Evolutionary conservation across 1,284 basidiomycete species (phyloP).

Genomic region (Leucoagaricus sp.): DNA sequence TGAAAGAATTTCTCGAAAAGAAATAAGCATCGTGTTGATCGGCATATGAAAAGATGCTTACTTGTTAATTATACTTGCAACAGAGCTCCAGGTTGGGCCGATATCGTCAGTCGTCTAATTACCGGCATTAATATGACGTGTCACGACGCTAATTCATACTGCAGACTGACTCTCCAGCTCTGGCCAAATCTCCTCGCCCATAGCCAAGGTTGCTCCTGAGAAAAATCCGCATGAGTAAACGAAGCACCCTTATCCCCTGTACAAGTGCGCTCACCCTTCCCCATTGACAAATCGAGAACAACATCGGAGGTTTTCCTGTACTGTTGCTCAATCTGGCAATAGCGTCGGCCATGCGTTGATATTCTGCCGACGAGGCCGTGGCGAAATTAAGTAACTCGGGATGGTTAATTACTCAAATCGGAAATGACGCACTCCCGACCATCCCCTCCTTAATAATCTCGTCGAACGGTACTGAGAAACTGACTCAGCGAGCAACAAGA

Average conservation of each 20-base stretch:
- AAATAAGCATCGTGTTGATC: background rate
- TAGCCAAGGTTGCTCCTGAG: conserved; percentile 57
- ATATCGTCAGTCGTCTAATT: conserved; percentile 60
- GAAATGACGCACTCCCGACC: conserved; percentile 48
- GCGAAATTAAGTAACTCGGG: background rate
- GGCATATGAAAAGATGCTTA: conserved; percentile 3
- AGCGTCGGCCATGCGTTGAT: conserved; percentile 54
- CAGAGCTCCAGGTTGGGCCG: conserved; percentile 25
- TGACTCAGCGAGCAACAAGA: background rate
- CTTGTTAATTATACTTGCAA: conserved; percentile 35
- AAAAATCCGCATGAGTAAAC: background rate
- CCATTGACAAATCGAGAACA: conserved; percentile 60
- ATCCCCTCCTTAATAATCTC: conserved; percentile 53
- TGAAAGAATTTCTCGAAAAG: conserved; percentile 43
- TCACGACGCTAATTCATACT: background rate
- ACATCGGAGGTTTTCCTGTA: conserved; percentile 45
- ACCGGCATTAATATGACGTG: background rate
- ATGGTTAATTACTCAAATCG: no score
- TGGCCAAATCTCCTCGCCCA: conserved; percentile 39
- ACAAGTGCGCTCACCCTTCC: conserved; percentile 42
- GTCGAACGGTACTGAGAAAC: conserved; percentile 53
- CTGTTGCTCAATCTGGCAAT: conserved; percentile 42
- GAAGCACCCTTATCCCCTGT: background rate
- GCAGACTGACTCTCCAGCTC: conserved; percentile 9
- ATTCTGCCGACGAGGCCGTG: conserved; percentile 36